A percentile compares a stretch with the other conserved stretches of the same genome.
Evolutionary conservation across 805 yeast species (phyloP).

Genomic region (Dipodascus albidus): DNA sequence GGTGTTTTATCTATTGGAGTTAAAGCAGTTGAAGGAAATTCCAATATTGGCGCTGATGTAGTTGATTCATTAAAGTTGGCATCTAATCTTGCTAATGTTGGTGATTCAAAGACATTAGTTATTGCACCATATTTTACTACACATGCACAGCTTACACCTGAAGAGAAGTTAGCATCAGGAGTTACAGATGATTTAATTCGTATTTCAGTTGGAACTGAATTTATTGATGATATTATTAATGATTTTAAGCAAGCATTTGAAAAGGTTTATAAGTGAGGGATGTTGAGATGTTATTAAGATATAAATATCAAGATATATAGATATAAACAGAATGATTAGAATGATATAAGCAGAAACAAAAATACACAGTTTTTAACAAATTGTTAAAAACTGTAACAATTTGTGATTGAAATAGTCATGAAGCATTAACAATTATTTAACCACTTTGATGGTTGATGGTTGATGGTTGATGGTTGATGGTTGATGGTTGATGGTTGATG

Average conservation of each 20-base stretch:
- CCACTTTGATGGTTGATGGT: too few relatives aligned
- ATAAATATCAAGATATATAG: too few relatives aligned
- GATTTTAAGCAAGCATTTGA: conserved; percentile 84
- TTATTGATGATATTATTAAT: conserved; percentile 78
- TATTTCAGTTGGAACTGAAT: conserved; percentile 84
- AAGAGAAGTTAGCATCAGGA: conserved; percentile 74
- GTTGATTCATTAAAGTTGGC: conserved; percentile 79
- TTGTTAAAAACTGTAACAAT: too few relatives aligned
- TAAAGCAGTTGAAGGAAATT: conserved; percentile 42
- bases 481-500: too few relatives aligned
- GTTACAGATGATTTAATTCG: conserved; percentile 83
- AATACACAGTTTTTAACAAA: too few relatives aligned
- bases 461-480: too few relatives aligned
- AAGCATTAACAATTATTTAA: too few relatives aligned
- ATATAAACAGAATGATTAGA: too few relatives aligned
- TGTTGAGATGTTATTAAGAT: background rate
- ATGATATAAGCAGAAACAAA: too few relatives aligned
- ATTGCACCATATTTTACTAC: conserved; percentile 96
- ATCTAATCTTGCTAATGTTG: conserved; percentile 91
- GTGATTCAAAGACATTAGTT: conserved; percentile 90
- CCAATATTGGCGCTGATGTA: conserved; percentile 69
- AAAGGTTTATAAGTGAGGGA: conserved; percentile 32
- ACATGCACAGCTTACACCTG: conserved; percentile 79
- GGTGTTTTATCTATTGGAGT: conserved; percentile 87
- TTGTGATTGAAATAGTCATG: too few relatives aligned